phyloP scores from a whole-genome alignment of 2,329 filamentous ascomycete species.

The Shiraia bambusicola region DNA sequence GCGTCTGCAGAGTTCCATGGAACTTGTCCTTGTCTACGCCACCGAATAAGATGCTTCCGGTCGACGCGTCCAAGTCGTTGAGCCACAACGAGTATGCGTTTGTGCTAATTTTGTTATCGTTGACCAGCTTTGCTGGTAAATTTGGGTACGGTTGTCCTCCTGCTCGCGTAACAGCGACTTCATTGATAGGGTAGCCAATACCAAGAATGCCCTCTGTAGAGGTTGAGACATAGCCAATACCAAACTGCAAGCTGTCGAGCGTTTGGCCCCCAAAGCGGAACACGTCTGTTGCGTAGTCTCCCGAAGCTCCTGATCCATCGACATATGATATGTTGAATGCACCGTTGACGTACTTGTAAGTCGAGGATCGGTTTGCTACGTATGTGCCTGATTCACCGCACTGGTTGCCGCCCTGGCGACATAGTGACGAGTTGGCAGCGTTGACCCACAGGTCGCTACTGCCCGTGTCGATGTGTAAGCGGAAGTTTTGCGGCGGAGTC shows the following conservation, averaged over 20 bases:
- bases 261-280: slow-evolving; percentile 60
- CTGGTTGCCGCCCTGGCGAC: slow-evolving; percentile 50
- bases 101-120: slow-evolving; percentile 61
- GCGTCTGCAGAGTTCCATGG: slow-evolving; percentile 60
- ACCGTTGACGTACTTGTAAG: slow-evolving; percentile 71
- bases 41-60: slow-evolving; percentile 74
- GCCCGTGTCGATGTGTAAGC: slow-evolving; percentile 63
- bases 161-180: slow-evolving; percentile 67
- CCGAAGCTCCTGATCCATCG: slow-evolving; percentile 73
- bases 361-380: slow-evolving; percentile 69
- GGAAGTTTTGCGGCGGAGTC: slow-evolving; percentile 57
- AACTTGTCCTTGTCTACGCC: slow-evolving; percentile 79
- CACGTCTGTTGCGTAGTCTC: slow-evolving; percentile 79
- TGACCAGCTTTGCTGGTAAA: slow-evolving; percentile 64
- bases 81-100: slow-evolving; percentile 70
- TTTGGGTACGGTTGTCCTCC: slow-evolving; percentile 56
- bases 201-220: slow-evolving; percentile 74
- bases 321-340: slow-evolving; percentile 87
- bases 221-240: slow-evolving; percentile 65
- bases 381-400: slow-evolving; percentile 69
- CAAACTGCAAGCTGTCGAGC: slow-evolving; percentile 66
- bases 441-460: slow-evolving; percentile 69
- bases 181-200: slow-evolving; percentile 78
- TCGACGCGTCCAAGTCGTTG: slow-evolving; percentile 60
- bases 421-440: slow-evolving; percentile 61